Percentiles rank a stretch among this genome's conserved stretches.
These are phyloP conservation scores for Rhodocollybia butyracea DNA, from an alignment of 768 basidiomycete species.

Conservation along the genomic window DNA sequence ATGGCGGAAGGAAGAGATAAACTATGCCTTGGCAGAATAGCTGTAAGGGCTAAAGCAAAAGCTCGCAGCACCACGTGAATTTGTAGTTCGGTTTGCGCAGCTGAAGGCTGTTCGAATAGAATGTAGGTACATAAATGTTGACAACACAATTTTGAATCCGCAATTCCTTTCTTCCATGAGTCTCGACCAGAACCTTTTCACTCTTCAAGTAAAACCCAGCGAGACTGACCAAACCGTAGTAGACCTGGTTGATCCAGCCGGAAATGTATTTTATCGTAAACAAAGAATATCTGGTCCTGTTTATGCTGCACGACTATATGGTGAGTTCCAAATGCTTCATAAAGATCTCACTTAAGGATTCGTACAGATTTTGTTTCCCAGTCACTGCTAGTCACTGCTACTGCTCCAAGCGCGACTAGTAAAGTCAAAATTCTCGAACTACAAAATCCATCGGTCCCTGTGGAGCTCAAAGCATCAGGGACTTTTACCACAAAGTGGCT, in stretches of 20 bases:
- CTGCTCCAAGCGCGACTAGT: conserved; percentile 57
- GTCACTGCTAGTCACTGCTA: conserved; percentile 65
- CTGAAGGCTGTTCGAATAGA: background rate
- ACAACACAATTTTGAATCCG: background rate
- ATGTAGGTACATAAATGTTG: background rate
- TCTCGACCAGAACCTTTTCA: conserved; percentile 84
- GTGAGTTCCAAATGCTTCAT: conserved; percentile 31
- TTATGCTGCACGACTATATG: conserved; percentile 67
- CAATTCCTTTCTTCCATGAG: conserved; percentile 51
- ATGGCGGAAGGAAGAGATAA: conserved; percentile 57
- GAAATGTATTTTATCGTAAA: conserved; percentile 69
- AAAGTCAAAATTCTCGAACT: conserved; percentile 77
- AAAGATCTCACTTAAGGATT: background rate
- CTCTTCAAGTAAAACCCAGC: conserved; percentile 61
- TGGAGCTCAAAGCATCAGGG: conserved; percentile 74
- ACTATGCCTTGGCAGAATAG: conserved; percentile 48
- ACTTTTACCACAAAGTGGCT: conserved; percentile 72
- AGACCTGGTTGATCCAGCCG: conserved; percentile 66
- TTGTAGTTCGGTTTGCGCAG: background rate
- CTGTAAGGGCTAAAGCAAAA: conserved; percentile 16
- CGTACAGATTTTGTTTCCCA: conserved; percentile 66
- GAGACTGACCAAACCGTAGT: conserved; percentile 56
- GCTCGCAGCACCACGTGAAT: no score
- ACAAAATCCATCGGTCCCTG: conserved; percentile 64
- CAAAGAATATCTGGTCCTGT: conserved; percentile 52